Conservation (phyloP, 1,139 yeast genomes). For the Debaryomyces subglobosus region DNA sequence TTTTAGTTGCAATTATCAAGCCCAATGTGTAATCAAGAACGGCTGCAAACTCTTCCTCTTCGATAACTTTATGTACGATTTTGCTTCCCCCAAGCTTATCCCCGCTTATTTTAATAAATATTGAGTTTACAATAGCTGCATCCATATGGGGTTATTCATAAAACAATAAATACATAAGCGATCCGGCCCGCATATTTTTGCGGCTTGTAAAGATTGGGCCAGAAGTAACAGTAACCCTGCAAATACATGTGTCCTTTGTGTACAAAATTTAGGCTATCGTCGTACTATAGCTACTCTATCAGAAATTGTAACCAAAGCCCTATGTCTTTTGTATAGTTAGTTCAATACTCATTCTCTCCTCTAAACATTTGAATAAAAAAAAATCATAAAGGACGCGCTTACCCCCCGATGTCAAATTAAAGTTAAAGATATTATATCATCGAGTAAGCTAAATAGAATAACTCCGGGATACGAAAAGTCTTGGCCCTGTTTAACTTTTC, state of each 20-base stretch:
- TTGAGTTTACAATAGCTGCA: background rate
- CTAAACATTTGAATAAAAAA: background rate
- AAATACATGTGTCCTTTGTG: too few relatives aligned
- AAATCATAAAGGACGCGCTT: background rate
- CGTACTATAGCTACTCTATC: background rate
- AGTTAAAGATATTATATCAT: background rate
- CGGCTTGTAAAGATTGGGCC: background rate
- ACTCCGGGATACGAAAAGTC: background rate
- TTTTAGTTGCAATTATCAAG: background rate
- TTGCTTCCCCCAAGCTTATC: background rate
- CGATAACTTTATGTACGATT: background rate
- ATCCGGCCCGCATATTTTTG: slow-evolving; percentile 1
- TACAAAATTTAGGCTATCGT: too few relatives aligned
- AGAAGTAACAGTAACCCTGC: background rate
- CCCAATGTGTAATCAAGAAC: background rate
- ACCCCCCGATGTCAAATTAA: background rate
- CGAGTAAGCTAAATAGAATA: background rate
- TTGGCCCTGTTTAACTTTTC: background rate
- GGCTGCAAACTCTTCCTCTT: background rate
- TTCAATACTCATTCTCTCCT: too few relatives aligned
- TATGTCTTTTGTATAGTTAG: background rate
- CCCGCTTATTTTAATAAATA: background rate
- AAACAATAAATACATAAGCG: background rate
- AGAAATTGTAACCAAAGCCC: background rate
- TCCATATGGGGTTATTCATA: background rate